Evolutionary conservation across 1,139 yeast genomes (phyloP), one percentile per base, ranked within the genome.

Genomic region (Pichia sp.): DNA sequence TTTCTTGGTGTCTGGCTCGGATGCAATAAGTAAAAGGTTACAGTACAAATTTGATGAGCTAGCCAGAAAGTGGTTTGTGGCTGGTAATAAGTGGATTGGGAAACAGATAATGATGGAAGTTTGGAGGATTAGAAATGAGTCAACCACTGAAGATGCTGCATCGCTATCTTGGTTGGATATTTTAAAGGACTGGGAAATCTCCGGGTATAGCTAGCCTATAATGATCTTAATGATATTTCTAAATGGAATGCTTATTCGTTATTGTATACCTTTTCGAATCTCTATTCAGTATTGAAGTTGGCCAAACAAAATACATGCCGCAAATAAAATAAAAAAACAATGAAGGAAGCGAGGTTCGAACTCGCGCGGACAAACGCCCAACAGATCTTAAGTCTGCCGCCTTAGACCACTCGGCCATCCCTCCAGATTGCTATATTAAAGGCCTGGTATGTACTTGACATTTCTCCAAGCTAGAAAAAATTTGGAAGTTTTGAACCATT

Each of bases 281-380:
- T n/a, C n/a, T n/a, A n/a, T n/a, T n/a, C n/a, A n/a, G n/a, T n/a
- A n/a, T n/a, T n/a, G n/a, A n/a, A n/a, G n/a, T n/a, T n/a, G n/a
- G n/a, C n/a, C n/a, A n/a, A n/a, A n/a, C n/a, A n/a, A n/a, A n/a
- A n/a, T n/a, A n/a, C n/a, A n/a, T n/a, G n/a, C n/a, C n/a, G n/a
- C n/a, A n/a, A n/a, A n/a, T n/a, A n/a, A n/a, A n/a, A n/a, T n/a
- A n/a, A n/a, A n/a, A n/a, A 29, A 29, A n/a, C 1, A 63, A 54
- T 76, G 82, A 74, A 74, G 81, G 82, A 71, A 73, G 83, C 82
- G 83, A 74, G 83, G 81, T 75, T 76, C 83, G 83, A 77, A 76
- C 83, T 75, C 82, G 81, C 82, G 82, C 83, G 83, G 82, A 74
- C 77, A 62, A 44, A 43, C 46, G 51, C 52, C 59, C 59, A 53